These are phyloP conservation scores for Fusarium ambrosium DNA, from an alignment of 2,329 filamentous ascomycete genomes.

Conservation along the genomic window DNA sequence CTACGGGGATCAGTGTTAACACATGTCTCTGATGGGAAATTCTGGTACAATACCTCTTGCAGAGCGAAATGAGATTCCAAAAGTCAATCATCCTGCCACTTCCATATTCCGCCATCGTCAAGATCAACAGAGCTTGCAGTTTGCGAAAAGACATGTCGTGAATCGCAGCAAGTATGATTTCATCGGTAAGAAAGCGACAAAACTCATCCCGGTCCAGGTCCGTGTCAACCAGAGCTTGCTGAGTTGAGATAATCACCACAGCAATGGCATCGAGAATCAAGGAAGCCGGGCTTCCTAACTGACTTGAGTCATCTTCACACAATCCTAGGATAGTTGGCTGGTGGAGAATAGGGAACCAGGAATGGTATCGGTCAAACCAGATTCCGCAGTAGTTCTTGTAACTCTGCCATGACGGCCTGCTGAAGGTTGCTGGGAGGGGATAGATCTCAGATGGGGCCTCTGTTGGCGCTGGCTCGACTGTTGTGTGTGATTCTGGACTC, in stretches of 20 bases:
- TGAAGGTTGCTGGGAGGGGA: too few species aligned
- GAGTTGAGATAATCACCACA: slow-evolving; percentile 6
- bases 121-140: slow-evolving; percentile 13
- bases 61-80: slow-evolving; percentile 16
- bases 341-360: slow-evolving; percentile 22
- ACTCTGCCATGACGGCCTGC: background rate
- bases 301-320: slow-evolving; percentile 1
- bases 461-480: background rate
- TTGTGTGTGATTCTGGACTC: background rate
- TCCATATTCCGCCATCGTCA: slow-evolving; percentile 19
- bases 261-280: slow-evolving; percentile 17
- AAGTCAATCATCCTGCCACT: slow-evolving; percentile 14
- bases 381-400: slow-evolving; percentile 3
- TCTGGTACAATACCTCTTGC: slow-evolving; percentile 28
- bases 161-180: slow-evolving; percentile 1
- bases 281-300: background rate
- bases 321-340: slow-evolving; percentile 8
- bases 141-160: slow-evolving; percentile 9
- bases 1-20: too few species aligned
- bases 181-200: background rate
- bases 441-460: too few species aligned
- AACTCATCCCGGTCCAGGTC: background rate
- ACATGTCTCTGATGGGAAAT: too few species aligned
- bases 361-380: slow-evolving; percentile 22
- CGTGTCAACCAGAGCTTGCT: background rate